Percentiles rank a stretch among this genome's conserved stretches.
These are phyloP conservation scores for Cryptosporidium tyzzeri DNA, from an alignment of 169 alveolate species.

Conservation along the genomic window DNA sequence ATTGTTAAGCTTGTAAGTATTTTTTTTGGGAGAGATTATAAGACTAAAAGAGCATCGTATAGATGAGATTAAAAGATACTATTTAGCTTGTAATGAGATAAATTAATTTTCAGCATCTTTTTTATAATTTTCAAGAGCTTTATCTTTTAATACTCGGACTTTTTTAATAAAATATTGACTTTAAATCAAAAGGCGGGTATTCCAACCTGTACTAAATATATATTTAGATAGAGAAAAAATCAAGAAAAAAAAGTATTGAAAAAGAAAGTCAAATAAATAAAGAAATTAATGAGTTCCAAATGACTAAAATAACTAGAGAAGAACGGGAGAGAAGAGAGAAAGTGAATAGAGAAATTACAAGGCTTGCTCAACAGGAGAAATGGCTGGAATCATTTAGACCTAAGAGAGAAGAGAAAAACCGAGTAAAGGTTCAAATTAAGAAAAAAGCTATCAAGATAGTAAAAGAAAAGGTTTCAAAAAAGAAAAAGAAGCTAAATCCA, in stretches of 20 bases:
- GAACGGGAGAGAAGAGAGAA: slow-evolving; percentile 9
- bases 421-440: slow-evolving; percentile 5
- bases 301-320: slow-evolving; percentile 11
- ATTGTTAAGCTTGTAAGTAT: too few relatives aligned
- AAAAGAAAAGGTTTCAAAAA: neutral
- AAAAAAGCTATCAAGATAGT: slow-evolving; percentile 16
- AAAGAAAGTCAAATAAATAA: neutral
- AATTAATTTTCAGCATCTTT: too few relatives aligned
- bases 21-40: too few relatives aligned
- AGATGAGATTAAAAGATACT: too few relatives aligned
- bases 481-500: neutral
- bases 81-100: too few relatives aligned
- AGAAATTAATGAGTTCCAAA: neutral
- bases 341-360: slow-evolving; percentile 32
- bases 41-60: neutral
- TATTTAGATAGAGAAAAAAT: neutral
- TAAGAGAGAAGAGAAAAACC: slow-evolving; percentile 44
- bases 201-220: neutral
- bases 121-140: neutral
- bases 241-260: neutral
- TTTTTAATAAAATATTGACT: too few relatives aligned
- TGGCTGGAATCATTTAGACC: slow-evolving; percentile 52
- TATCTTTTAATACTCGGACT: too few relatives aligned
- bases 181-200: too few relatives aligned
- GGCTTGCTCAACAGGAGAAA: slow-evolving; percentile 31